Evolutionary conservation across 1,284 basidiomycete species (phyloP), one percentile per base, ranked within the genome.

Genomic region (Cerrena zonata): DNA sequence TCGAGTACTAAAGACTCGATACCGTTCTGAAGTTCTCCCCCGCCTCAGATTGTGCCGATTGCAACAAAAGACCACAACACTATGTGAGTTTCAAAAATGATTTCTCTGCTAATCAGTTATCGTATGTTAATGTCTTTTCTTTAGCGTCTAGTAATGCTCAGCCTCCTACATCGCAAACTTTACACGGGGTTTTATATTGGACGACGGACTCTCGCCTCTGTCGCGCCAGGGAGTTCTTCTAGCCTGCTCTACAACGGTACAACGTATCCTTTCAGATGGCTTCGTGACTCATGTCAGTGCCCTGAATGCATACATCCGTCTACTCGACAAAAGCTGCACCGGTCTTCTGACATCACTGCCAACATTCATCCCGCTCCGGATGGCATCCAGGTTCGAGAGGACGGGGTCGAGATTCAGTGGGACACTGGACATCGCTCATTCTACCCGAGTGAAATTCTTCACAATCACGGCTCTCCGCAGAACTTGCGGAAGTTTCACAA

Each of bases 271-370:
- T 72, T 61, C 49, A 59, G 69, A 53, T 71, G 74, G 66, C 72
- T 86, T 3, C 72, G 81, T 19, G 83, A 86, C 58, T 69, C 76
- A 0, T 85, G 82, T 57, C 70, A 70, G 34, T 80, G 80, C 55
- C 60, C 68, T 0, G 55, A 64, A 5, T 80, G 80, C 57, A 65
- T 84, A 1, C 77, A 86, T 57, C 73, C 77, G 0, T 70, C 72
- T 2, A 84, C 78, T 0, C 65, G 68, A 10, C 84, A 86, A 62
- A 82, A 81, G 56, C 73, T 92, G 1, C 84, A 86, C 62, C 71
- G 79, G 45, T 82, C 88, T 0, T 80, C 84, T 0, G 84, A 89
- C 69, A 71, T 86, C 3, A 74, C 78, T 0, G 53, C 60, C 2
- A 69, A 76, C 48, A 66, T 79, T 42, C 58, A 55, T 3, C 81